Percentiles rank a stretch among this genome's conserved stretches.
Conservation (phyloP, 2,329 filamentous ascomycete species). For the Phaeosphaeriaceae sp. region DNA sequence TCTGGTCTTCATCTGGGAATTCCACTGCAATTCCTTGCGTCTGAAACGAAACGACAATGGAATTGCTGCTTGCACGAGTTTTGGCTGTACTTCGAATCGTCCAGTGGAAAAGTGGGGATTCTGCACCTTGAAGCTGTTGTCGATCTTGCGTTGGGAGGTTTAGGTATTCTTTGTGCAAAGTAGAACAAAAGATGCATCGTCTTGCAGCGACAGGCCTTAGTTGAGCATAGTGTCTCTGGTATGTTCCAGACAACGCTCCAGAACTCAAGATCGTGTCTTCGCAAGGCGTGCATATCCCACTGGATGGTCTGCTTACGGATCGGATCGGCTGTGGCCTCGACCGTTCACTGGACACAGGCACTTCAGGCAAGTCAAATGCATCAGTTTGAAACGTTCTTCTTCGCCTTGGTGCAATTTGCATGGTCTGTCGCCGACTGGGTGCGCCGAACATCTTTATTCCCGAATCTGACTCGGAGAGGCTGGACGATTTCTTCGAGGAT, state of each 20-base stretch:
- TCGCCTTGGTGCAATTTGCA: not conserved
- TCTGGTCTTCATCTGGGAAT: not conserved
- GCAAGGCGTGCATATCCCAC: not conserved
- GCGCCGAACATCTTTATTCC: not conserved
- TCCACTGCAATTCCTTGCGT: not conserved
- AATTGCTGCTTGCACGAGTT: conserved; percentile 14
- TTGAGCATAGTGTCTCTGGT: not conserved
- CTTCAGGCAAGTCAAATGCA: not conserved
- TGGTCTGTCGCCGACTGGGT: not conserved
- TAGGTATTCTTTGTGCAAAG: conserved; percentile 9
- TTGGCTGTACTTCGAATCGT: conserved; percentile 16
- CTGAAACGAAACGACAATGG: conserved; percentile 18
- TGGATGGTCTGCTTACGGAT: not conserved
- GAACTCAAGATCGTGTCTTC: not conserved
- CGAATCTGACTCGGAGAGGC: not conserved
- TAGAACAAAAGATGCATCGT: conserved; percentile 15
- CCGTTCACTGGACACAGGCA: not conserved
- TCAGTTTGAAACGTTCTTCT: not conserved
- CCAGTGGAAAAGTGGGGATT: conserved; percentile 17
- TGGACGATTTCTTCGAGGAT: not conserved
- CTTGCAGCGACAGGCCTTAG: not conserved
- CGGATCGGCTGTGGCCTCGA: not conserved
- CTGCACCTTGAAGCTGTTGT: not conserved
- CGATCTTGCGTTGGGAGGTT: not conserved
- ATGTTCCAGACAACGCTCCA: not conserved